Evolutionary conservation across 2,329 filamentous ascomycete species (phyloP).

Genomic region (Pseudogymnoascus sp.): DNA sequence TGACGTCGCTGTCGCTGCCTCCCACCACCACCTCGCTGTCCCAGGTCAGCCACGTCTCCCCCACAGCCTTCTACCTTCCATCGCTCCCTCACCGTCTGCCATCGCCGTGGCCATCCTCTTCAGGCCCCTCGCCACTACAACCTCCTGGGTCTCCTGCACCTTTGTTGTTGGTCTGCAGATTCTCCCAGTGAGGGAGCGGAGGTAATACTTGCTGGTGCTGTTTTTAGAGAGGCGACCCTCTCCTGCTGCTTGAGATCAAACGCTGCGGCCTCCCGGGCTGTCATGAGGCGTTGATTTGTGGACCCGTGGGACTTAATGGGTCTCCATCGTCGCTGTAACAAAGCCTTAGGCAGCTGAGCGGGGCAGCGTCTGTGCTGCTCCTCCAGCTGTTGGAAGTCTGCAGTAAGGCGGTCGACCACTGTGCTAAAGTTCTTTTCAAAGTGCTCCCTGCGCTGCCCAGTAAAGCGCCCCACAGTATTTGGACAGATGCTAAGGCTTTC

Average conservation of each 20-base stretch:
- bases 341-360: too few species aligned
- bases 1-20: neutral
- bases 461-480: neutral
- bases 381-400: too few species aligned
- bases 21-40: neutral
- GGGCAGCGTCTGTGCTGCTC: too few species aligned
- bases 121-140: neutral
- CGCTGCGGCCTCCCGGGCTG: too few species aligned
- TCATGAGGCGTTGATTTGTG: too few species aligned
- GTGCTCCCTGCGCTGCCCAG: neutral
- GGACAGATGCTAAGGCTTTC: neutral
- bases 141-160: neutral
- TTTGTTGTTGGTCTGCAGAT: neutral
- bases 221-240: too few species aligned
- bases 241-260: too few species aligned
- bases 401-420: too few species aligned
- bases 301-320: too few species aligned
- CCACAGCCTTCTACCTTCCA: neutral
- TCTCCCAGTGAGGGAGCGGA: neutral
- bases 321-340: too few species aligned
- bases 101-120: neutral
- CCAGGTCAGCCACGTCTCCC: neutral
- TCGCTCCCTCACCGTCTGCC: neutral
- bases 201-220: too few species aligned
- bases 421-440: neutral